Percentiles rank a stretch among this genome's conserved stretches.
Evolutionary conservation across 306 rosid species (phyloP).

Genomic region (Erythrophleum fordii): DNA sequence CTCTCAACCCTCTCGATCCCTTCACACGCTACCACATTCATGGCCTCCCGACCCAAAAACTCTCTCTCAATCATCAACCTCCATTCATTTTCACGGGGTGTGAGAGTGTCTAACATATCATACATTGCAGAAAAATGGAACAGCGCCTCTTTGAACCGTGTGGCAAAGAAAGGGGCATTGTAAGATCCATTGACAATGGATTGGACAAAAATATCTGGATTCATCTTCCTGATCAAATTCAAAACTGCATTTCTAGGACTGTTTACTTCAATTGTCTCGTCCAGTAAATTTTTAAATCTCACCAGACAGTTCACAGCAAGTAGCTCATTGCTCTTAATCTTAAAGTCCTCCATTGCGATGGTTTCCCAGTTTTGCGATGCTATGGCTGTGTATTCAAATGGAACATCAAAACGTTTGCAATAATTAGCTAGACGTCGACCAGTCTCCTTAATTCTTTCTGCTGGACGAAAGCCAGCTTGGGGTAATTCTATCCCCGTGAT

Average conservation of each 20-base stretch:
- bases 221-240: conserved; percentile 65
- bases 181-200: conserved; percentile 59
- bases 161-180: conserved; percentile 74
- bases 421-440: conserved; percentile 72
- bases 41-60: conserved; percentile 57
- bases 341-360: conserved; percentile 57
- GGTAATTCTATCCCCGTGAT: conserved; percentile 86
- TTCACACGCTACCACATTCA: conserved; percentile 83
- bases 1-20: conserved; percentile 75
- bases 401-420: conserved; percentile 71
- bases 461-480: conserved; percentile 71
- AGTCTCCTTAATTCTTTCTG: conserved; percentile 61
- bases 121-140: conserved; percentile 70
- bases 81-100: conserved; percentile 51
- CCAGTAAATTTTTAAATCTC: conserved; percentile 60
- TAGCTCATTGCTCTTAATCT: conserved; percentile 53
- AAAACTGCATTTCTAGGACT: conserved; percentile 71
- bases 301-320: conserved; percentile 60
- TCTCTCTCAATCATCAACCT: conserved; percentile 68
- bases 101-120: conserved; percentile 56
- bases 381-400: conserved; percentile 63
- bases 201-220: conserved; percentile 68
- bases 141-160: conserved; percentile 77
- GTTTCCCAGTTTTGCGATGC: conserved; percentile 71
- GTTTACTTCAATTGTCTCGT: conserved; percentile 64